Evolutionary conservation across 2,329 filamentous ascomycete species (phyloP), one percentile per base, ranked within the genome.

Genomic region (Xylariales sp.): DNA sequence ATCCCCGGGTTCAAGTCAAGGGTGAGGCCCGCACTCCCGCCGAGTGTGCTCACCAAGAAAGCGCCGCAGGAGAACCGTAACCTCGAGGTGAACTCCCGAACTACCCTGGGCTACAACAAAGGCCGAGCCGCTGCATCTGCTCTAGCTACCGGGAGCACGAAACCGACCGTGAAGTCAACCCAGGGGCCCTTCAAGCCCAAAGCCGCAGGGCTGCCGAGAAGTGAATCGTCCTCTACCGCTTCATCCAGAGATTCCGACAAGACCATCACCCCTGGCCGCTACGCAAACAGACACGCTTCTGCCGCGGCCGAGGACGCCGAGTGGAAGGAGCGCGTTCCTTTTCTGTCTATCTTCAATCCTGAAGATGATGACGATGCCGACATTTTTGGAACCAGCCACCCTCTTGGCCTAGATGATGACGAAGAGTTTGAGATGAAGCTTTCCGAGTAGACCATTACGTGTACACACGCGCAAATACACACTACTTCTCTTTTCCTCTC

Each of bases 51-150:
- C 3, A 62, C 67, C 6, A 74, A 73, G 43, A 56, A 62, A 33
- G 62, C 70, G 1, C 69, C 70, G 8, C 69, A 76, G 49, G 76
- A 80, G 32, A 76, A 78, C 46, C 72, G 72, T 7, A 69, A 75
- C 10, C 82, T 84, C 2, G 72, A 77, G 16, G 77, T 76, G 5
- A 81, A 80, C 5, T 95, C 89, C 2, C 79, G 82, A 45, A 90
- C 80, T 39, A 95, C 89, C 0, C 74, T 95, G 29, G 90, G 90
- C 13, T 95, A 95, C 57, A 86, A 78, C 40, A 88, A 85, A 58
- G 89, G 90, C 23, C 78, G 87, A 23, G 65, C 67, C 28, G 67
- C 67, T 5, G 67, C 72, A 5, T 72, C 69, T 2, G 69, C 69
- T 1, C 59, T 72, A 29, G 53, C 75, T 20, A 63, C 64, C 12